Conservation (phyloP, 2,329 filamentous ascomycete species). For the Paecilomyces fulvus region DNA sequence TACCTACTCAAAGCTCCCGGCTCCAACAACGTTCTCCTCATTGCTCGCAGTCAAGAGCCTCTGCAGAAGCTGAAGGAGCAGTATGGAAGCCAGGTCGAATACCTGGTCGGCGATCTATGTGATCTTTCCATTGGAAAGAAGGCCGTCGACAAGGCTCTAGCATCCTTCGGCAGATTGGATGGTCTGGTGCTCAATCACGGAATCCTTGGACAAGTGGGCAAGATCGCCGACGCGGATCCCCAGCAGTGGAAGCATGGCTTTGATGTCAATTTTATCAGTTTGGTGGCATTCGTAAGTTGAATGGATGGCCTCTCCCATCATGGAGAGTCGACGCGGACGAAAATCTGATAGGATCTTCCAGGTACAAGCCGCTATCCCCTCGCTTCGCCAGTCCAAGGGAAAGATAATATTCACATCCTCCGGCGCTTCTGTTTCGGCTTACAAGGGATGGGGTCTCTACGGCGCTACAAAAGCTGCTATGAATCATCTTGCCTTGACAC, state of each 20-base stretch:
- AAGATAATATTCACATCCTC: slow-evolving; percentile 72
- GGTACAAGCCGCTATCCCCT: slow-evolving; percentile 62
- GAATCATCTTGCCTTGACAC: slow-evolving; percentile 67
- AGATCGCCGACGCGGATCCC: slow-evolving; percentile 57
- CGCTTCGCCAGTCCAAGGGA: slow-evolving; percentile 60
- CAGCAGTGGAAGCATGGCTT: slow-evolving; percentile 70
- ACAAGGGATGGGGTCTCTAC: slow-evolving; percentile 70
- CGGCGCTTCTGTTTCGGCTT: slow-evolving; percentile 60
- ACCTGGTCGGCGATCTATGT: slow-evolving; percentile 50
- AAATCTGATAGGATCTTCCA: slow-evolving; percentile 26
- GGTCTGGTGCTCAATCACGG: slow-evolving; percentile 85
- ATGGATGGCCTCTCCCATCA: slow-evolving; percentile 3
- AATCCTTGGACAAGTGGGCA: slow-evolving; percentile 63
- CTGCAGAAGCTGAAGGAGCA: slow-evolving; percentile 46
- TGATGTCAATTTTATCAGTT: slow-evolving; percentile 81
- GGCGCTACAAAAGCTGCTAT: slow-evolving; percentile 75
- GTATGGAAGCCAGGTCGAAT: slow-evolving; percentile 47
- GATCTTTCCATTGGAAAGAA: slow-evolving; percentile 48
- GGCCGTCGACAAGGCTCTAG: slow-evolving; percentile 57
- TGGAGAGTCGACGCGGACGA: neutral
- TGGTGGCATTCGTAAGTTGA: slow-evolving; percentile 60
- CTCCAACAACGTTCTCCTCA: slow-evolving; percentile 49
- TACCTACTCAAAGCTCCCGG: slow-evolving; percentile 46
- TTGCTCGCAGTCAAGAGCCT: slow-evolving; percentile 48
- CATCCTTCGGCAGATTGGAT: slow-evolving; percentile 65